Base-by-base conservation (phyloP, 2,329 filamentous ascomycete species). In the Drechslera avenae region DNA sequence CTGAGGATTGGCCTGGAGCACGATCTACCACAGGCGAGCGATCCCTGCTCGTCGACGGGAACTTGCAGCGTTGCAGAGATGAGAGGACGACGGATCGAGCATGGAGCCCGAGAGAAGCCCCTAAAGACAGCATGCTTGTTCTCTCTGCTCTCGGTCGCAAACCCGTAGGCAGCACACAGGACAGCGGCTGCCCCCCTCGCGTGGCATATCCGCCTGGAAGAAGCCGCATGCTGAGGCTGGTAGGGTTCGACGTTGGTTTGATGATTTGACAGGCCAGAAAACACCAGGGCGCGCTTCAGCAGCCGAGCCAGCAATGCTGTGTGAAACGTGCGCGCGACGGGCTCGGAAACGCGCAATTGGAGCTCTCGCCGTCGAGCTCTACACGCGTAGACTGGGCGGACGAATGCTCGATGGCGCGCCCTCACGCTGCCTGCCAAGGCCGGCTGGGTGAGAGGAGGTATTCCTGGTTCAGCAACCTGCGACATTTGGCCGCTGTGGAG, bases 301-400 rank as follows among this genome's bases (percentile, higher is more conserved):
- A 41, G 43, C 55, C 62, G 56, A 54, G 42, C 41, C 34, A 46
- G 21, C 41, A 40, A 37, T 51, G 56, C 33, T 62, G 65, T 58
- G 64, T 71, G 68, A 73, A 72, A 73, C 70, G 62, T 52, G 55
- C 58, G 59, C 70, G 66, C 64, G 60, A 71, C 69, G 52, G 57
- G 57, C 35, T 50, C 46, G 48, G 49, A 42, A 46, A 39, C 49
- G 34, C 42, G 49, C 54, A 52, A 43, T 31, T 45, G 34, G 35
- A 52, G 50, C 59, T 46, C 56, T 44, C 46, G 35, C 43, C 41
- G 44, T 39, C 31, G 23, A 45, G 44, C 46, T 52, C 54, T 47
- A 46, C 50, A 26, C 16, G 40, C 33, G 46, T 39, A 39, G 48
- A 37, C 50, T 44, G 48, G 48, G 59, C 51, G 50, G 56, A 34